These are phyloP conservation scores for Annona cherimola DNA, from an alignment of 164 flowering plant genomes.

Conservation along the genomic window DNA sequence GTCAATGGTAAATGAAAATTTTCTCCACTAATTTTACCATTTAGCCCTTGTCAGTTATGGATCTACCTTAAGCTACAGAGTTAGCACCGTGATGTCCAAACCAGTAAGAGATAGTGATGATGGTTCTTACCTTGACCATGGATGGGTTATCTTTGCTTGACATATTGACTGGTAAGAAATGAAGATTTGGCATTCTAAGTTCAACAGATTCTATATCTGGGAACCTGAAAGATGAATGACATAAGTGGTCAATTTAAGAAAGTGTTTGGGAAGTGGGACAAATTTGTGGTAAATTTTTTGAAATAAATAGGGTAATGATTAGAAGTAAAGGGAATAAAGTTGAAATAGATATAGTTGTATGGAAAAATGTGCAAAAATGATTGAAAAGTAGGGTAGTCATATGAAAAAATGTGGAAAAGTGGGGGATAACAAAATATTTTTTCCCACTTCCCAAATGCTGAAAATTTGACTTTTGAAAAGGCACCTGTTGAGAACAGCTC, in stretches of 20 bases:
- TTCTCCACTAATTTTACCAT: too few species aligned
- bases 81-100: background rate
- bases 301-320: too few species aligned
- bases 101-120: constrained; percentile 1
- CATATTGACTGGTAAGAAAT: constrained; percentile 87
- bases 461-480: constrained; percentile 3
- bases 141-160: constrained; percentile 56
- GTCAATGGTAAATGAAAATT: too few species aligned
- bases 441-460: background rate
- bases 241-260: background rate
- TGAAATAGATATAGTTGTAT: too few species aligned
- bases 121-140: constrained; percentile 65
- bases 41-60: too few species aligned
- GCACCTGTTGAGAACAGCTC: constrained; percentile 73
- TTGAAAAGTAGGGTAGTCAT: too few species aligned
- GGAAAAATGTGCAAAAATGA: too few species aligned
- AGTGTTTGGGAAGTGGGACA: too few species aligned
- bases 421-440: too few species aligned
- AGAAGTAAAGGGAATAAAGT: too few species aligned
- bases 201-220: constrained; percentile 58
- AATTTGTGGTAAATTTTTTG: too few species aligned
- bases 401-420: too few species aligned
- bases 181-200: constrained; percentile 95
- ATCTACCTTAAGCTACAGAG: background rate
- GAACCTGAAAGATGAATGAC: constrained; percentile 45